Base-by-base conservation (phyloP, 441 rosid genomes). In the Bruguiera hainesii region DNA sequence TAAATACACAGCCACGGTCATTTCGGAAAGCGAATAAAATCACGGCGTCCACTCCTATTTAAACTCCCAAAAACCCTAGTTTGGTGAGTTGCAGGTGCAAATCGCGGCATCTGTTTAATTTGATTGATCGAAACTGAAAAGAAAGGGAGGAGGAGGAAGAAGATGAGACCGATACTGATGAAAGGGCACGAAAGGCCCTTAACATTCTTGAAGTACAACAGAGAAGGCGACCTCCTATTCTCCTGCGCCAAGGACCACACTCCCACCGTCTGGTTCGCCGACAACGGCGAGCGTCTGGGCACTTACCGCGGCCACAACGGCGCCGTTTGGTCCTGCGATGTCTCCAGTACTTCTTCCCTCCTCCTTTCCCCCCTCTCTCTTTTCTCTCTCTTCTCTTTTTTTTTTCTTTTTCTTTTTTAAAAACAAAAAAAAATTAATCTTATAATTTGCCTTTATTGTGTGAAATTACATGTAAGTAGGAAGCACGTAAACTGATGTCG, bases 101-200 rank as follows among this genome's bases (percentile, higher is more conserved):
- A 37, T 37, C 7, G 46, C 46, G 13, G 13, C 46, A 10, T 37
- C 46, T 37, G 46, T 11, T 3, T 0, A 9, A 26, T 26, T 37
- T 37, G 15, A 37, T 37, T 1, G 37, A 37, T 37, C 46, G 15
- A 42, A 42, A 13, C 18, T 13, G 13, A 11, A 13, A 11, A 42
- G 15, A 39, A 11, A 3, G 11, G 11, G 46, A 39, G 10, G 46
- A 39, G 11, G 13, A 39, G 13, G 16, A 11, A 42, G 15, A 42
- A 13, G 16, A 93, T 90, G 98, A 86, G 98, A 71, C 98, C 98
- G 50, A 94, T 91, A 9, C 68, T 94, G 87, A 89, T 94, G 96
- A 94, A 91, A 76, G 98, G 98, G 71, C 97, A 94, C 70, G 98
- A 91, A 77, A 87, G 98, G 87, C 98, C 98, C 20, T 74, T 94